Base-by-base conservation (phyloP, 768 basidiomycete species). In the Boletus coccyginus region DNA sequence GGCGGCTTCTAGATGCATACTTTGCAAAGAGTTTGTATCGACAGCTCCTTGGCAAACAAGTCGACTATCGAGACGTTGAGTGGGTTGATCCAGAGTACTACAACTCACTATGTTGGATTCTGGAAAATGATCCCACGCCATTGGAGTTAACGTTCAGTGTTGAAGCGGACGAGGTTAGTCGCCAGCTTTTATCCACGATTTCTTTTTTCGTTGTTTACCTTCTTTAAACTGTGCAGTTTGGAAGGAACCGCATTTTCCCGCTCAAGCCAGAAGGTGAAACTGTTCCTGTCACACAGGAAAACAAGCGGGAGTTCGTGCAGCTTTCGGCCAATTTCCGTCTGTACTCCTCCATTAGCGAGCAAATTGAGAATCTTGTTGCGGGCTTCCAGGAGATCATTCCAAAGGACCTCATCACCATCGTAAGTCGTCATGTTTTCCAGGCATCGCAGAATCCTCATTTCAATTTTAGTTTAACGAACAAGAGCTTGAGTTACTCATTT, bases 371-470 rank as follows among this genome's bases (percentile, higher is more conserved):
- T 51, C 79, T 98, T 47, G 82, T 92, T 2, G 81, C 81, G 48
- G 97, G 97, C 1, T 97, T 99, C 77, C 94, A 96, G 72, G 96
- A 98, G 74, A 92, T 99, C 70, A 93, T 98, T 59, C 97, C 97
- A 16, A 94, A 95, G 72, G 93, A 98, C 49, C 82, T 99, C 47
- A 86, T 99, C 55, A 83, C 90, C 13, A 98, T 99, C 65, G 92
- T 92, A 67, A 65, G 92, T 78, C 19, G 32, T 21, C 36, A 16
- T 13, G 14, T 47, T 48, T 31, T 41, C 24, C 12, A 5, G 1
- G 27, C 13, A 29, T 10, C 38, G 7, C 3, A 50, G 27, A 40
- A 33, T 31, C 27, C 49, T 67, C 52, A 64, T 47, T 35, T 52
- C 32, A 46, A 33, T 11, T 55, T 38, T 64, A 94, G 92, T 96